A percentile compares a stretch with the other conserved stretches of the same genome.
phyloP scores from a whole-genome alignment of 345 rosid species.

The Lenwebbia sp. region DNA sequence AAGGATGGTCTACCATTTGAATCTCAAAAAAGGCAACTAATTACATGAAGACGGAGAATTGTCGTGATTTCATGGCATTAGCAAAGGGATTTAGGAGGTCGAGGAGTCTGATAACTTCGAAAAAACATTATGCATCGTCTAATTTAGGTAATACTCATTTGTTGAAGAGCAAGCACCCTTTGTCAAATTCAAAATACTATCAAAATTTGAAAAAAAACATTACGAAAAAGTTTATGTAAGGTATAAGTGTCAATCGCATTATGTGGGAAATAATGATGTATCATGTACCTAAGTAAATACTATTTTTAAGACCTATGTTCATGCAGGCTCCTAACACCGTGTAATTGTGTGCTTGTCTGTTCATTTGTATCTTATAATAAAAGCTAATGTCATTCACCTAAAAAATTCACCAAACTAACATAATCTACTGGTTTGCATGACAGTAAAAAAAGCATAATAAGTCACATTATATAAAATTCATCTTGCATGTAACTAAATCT shows the following conservation, averaged over 20 bases:
- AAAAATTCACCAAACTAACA: not conserved
- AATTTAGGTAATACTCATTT: not conserved
- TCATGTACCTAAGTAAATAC: not conserved
- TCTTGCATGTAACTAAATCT: not conserved
- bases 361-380: not conserved
- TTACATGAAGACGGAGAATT: not conserved
- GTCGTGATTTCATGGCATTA: not conserved
- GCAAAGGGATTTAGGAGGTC: not conserved
- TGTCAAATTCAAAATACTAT: not conserved
- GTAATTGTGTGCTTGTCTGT: not conserved
- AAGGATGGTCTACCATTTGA: not conserved
- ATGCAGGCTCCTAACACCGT: rapidly evolving
- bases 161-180: not conserved
- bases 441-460: not conserved
- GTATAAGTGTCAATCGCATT: not conserved
- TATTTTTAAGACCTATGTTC: not conserved
- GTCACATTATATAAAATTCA: not conserved
- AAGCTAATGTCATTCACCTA: not conserved
- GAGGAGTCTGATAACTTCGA: not conserved
- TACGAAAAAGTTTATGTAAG: not conserved
- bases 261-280: not conserved
- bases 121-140: not conserved
- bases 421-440: not conserved
- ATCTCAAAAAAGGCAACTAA: not conserved
- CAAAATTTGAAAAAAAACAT: not conserved